phyloP scores from a whole-genome alignment of 331 rosid genomes.

The Stylosanthes scabra region DNA sequence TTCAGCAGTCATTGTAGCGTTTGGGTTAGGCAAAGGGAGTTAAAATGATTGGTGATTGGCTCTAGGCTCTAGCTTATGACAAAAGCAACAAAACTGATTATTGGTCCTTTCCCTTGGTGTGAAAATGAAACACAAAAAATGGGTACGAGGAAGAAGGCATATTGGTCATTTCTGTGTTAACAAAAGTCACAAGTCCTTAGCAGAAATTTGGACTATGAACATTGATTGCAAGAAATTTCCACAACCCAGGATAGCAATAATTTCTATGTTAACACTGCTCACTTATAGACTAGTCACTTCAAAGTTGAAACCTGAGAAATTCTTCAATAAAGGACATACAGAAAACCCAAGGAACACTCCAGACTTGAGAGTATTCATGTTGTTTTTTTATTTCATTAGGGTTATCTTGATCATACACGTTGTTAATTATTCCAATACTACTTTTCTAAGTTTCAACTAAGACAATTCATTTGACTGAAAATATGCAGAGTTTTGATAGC shows the following conservation, averaged over 20 bases:
- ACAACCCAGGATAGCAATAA: conserved; percentile 22
- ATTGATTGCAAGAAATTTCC: no score
- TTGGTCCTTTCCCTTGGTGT: neutral
- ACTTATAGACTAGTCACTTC: no score
- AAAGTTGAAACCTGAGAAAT: no score
- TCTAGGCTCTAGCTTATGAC: no score
- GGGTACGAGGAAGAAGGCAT: neutral
- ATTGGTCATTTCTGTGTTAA: neutral
- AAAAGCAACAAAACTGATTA: neutral
- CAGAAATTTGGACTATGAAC: conserved; percentile 3
- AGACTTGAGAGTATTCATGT: no score
- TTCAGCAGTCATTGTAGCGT: neutral
- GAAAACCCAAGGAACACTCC: no score
- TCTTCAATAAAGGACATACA: no score
- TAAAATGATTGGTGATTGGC: neutral
- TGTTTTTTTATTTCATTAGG: no score
- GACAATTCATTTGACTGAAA: neutral
- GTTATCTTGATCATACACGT: no score
- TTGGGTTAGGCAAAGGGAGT: neutral
- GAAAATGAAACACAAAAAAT: neutral
- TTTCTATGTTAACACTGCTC: no score
- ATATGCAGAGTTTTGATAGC: neutral
- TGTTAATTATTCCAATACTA: no score
- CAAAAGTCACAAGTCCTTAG: no score
- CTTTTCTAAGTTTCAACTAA: neutral